phyloP scores from a whole-genome alignment of 23 red algal species.

The Agarophyton chilense region DNA sequence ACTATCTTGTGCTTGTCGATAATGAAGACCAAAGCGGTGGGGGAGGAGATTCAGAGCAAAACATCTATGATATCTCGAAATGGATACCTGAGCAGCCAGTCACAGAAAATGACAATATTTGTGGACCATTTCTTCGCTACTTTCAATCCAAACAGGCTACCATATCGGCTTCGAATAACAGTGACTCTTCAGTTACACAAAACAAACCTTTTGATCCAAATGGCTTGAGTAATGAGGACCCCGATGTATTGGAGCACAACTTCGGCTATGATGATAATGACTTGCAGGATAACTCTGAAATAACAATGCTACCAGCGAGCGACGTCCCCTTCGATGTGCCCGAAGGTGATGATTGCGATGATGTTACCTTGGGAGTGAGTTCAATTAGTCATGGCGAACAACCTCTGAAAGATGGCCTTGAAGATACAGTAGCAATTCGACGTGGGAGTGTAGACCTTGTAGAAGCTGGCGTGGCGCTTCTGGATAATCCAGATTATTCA shows the following conservation, averaged over 20 bases:
- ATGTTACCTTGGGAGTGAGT: not conserved
- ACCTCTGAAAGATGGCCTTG: not conserved
- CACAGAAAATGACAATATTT: conserved; percentile 36
- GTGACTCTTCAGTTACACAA: not conserved
- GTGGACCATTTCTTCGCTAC: conserved; percentile 48
- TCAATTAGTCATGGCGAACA: not conserved
- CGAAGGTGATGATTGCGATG: conserved; percentile 32
- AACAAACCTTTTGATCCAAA: not conserved
- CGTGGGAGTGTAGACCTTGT: conserved; percentile 55
- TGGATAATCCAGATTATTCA: conserved; percentile 57
- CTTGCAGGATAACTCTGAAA: conserved; percentile 29
- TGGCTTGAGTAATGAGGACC: not conserved
- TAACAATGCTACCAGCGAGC: not conserved
- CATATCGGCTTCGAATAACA: not conserved
- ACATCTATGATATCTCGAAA: conserved; percentile 35
- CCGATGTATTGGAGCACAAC: conserved; percentile 3
- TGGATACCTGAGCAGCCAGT: conserved; percentile 31
- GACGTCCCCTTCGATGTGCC: conserved; percentile 13
- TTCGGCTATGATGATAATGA: conserved; percentile 53
- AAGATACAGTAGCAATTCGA: not conserved
- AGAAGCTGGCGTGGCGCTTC: conserved; percentile 53
- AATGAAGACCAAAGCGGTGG: not conserved
- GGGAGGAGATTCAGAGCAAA: not conserved
- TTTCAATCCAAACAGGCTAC: conserved; percentile 8
- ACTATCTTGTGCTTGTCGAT: conserved; percentile 20